Evolutionary conservation across 331 rosid genomes (phyloP).

Genomic region (Malus hybrid): DNA sequence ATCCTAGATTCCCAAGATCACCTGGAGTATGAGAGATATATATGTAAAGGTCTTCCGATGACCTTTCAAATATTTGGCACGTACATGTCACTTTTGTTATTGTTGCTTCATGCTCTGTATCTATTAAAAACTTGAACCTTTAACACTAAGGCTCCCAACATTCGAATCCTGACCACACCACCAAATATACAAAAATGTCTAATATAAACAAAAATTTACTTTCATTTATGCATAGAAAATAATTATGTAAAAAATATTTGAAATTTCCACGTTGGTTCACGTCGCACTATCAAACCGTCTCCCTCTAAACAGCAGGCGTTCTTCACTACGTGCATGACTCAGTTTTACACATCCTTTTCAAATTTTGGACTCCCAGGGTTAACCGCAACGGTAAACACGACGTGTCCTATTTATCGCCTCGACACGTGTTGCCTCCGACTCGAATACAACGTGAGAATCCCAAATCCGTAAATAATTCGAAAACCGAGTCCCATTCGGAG

Average conservation of each 20-base stretch:
- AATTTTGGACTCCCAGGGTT: background rate
- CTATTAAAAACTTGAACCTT: too few species aligned
- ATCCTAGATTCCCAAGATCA: too few species aligned
- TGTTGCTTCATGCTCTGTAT: too few species aligned
- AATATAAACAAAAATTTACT: too few species aligned
- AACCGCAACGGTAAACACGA: background rate
- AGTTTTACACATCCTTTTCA: background rate
- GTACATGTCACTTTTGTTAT: too few species aligned
- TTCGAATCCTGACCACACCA: too few species aligned
- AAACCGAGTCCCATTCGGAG: background rate
- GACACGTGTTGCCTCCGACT: background rate
- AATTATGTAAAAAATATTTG: too few species aligned
- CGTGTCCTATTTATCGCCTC: background rate
- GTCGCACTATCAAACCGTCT: background rate
- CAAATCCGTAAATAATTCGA: conserved; percentile 23
- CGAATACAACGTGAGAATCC: background rate
- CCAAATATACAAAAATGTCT: too few species aligned
- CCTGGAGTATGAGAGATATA: accelerated
- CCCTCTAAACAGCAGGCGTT: conserved; percentile 10
- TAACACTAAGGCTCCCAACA: too few species aligned
- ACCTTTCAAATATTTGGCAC: too few species aligned
- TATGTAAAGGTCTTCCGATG: too few species aligned
- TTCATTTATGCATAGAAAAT: too few species aligned
- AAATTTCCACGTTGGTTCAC: background rate
- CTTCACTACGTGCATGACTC: conserved; percentile 10